Base-by-base conservation (phyloP, 257 asterid genomes). In the Mentha longifolia region DNA sequence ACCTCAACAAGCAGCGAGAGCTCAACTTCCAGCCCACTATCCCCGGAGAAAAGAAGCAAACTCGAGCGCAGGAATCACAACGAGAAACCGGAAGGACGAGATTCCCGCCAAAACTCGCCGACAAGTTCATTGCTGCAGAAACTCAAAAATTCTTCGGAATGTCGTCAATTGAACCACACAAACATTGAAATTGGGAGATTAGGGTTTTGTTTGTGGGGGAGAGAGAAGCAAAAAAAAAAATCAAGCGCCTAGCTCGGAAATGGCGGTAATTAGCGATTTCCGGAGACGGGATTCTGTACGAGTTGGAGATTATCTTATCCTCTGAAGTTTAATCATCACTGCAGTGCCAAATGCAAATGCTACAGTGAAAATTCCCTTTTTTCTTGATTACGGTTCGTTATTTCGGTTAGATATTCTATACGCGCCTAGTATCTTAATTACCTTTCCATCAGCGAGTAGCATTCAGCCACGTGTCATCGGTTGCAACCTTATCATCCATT, bases 101-200 rank as follows among this genome's bases (percentile, higher is more conserved):
- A 79, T 78, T 81, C 79, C 88, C 85, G 77, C 85, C 90, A 75
- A 80, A 83, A 84, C 80, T 82, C 61, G 92, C 86, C 61, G 85
- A 79, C 20, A 83, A 52, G 78, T 73, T 85, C 98, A 94, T 94
- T 19, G 76, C 74, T 28, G 80, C 62, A 30, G n/a, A 49, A 73
- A 62, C 25, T 42, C 39, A 35, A 1, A 13, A 41, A 31, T 20
- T 12, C 42, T 65, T 4, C 5, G 7, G 20, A 19, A 35, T 39
- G 42, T 2, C 59, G 63, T 49, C 61, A 69, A 68, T 25, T 45
- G 68, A 54, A 64, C 10, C 7, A 5, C 13, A 39, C 39, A 4
- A 17, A 15, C 78, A 76, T 67, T 39, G 74, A 61, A 64, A 45
- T 13, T 10, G 70, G 47, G 12, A 25, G 67, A 76, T 15, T 56